Conservation (phyloP, 306 rosid genomes). For the Hippophae gyantsensis region DNA sequence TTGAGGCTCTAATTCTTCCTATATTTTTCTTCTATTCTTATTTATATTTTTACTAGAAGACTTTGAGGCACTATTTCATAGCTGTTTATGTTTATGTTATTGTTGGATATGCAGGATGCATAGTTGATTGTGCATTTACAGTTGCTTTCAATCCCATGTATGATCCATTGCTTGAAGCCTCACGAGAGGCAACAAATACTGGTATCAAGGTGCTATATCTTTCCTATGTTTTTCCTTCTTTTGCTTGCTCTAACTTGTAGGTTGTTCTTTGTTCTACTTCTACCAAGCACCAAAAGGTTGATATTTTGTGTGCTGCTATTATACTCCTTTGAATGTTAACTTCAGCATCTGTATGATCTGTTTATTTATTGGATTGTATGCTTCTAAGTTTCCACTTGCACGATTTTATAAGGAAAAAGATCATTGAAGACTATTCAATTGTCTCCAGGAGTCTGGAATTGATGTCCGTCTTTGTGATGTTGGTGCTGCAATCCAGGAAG, state of each 20-base stretch:
- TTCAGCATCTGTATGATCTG: too few species aligned
- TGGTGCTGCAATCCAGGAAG: constrained; percentile 98
- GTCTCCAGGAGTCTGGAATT: constrained; percentile 71
- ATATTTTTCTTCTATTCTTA: neutral
- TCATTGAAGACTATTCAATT: neutral
- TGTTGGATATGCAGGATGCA: constrained; percentile 47
- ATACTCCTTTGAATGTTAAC: too few species aligned
- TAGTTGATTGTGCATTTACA: constrained; percentile 91
- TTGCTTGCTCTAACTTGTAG: neutral
- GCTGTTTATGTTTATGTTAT: constrained; percentile 14
- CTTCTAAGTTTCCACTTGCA: too few species aligned
- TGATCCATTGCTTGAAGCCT: constrained; percentile 91
- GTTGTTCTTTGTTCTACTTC: neutral
- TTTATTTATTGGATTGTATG: too few species aligned
- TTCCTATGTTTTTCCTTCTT: neutral
- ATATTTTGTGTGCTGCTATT: too few species aligned
- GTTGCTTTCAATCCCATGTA: constrained; percentile 93
- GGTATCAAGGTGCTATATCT: constrained; percentile 70
- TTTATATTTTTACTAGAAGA: constrained; percentile 6
- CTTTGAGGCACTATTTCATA: constrained; percentile 8
- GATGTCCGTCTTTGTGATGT: constrained; percentile 95
- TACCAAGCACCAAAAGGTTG: too few species aligned
- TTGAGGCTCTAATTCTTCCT: neutral
- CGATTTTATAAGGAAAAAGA: neutral
- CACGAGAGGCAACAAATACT: constrained; percentile 90